Conservation (phyloP, 2,329 filamentous ascomycete species). For the Scedosporium apiospermum region DNA sequence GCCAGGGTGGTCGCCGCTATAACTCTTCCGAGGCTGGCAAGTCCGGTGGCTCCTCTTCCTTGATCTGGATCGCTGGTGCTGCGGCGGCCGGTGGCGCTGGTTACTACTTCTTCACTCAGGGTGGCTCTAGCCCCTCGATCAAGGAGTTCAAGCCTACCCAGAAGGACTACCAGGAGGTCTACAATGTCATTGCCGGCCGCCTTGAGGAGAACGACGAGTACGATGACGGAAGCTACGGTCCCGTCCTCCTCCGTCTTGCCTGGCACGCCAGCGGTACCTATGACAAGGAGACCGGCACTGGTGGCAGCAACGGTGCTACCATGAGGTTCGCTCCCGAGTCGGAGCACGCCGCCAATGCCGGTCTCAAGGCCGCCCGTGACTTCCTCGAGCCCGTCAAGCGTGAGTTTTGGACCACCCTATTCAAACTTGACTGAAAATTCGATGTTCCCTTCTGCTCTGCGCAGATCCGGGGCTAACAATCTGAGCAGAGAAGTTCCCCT, state of each 20-base stretch:
- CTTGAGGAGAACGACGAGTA: conserved; percentile 90
- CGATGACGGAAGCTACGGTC: conserved; percentile 92
- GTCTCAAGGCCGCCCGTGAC: conserved; percentile 74
- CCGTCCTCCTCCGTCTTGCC: conserved; percentile 79
- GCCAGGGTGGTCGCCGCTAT: conserved; percentile 64
- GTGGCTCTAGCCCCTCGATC: conserved; percentile 34
- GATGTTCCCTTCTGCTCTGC: background rate
- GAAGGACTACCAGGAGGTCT: conserved; percentile 92
- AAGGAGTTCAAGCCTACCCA: conserved; percentile 63
- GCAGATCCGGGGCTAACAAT: background rate
- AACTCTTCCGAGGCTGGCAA: conserved; percentile 64
- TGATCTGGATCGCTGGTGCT: conserved; percentile 50
- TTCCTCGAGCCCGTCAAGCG: conserved; percentile 89
- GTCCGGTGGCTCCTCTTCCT: conserved; percentile 34
- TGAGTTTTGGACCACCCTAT: conserved; percentile 26
- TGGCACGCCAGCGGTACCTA: conserved; percentile 95
- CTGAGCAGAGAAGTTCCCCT: conserved; percentile 61
- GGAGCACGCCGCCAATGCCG: conserved; percentile 89
- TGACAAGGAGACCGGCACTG: conserved; percentile 78
- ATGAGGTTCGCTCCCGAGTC: conserved; percentile 91
- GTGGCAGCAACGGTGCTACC: conserved; percentile 90
- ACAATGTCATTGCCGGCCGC: conserved; percentile 71
- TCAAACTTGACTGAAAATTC: background rate
- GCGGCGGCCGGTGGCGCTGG: conserved; percentile 53
- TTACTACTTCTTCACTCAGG: conserved; percentile 56